These are phyloP conservation scores for Penicillium sp. DNA, from an alignment of 2,329 filamentous ascomycete species.

Conservation along the genomic window DNA sequence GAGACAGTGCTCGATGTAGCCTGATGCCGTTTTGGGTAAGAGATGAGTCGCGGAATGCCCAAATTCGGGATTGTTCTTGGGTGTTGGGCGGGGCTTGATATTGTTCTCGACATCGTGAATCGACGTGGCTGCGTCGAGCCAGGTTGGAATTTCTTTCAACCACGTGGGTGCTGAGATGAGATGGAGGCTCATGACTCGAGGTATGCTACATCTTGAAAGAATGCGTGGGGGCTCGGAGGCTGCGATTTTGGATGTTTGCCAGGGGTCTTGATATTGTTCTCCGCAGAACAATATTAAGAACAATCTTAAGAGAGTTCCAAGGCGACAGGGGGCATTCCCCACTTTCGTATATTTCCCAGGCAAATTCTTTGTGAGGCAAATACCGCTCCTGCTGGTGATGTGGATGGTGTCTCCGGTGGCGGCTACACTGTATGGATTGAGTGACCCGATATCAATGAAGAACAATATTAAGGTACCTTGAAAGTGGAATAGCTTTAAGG, in stretches of 20 bases:
- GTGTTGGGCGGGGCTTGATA: not conserved
- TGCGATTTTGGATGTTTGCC: not conserved
- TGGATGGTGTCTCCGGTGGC: not conserved
- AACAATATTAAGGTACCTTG: slow-evolving; percentile 3
- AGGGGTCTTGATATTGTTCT: slow-evolving; percentile 12
- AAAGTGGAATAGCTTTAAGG: not conserved
- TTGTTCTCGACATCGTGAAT: slow-evolving; percentile 6
- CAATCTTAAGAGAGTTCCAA: slow-evolving; percentile 1
- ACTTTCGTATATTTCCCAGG: not conserved
- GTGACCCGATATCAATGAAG: slow-evolving; percentile 1
- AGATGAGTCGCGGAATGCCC: not conserved
- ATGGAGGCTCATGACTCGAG: not conserved
- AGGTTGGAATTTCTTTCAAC: not conserved
- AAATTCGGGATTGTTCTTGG: not conserved
- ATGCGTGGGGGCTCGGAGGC: not conserved
- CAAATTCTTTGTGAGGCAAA: not conserved
- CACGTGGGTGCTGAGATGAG: not conserved
- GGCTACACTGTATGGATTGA: not conserved
- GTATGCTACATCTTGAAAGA: not conserved
- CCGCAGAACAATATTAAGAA: slow-evolving; percentile 11
- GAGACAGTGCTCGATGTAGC: not conserved
- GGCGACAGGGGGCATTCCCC: not conserved
- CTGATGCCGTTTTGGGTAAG: not conserved
- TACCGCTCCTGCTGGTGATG: not conserved
- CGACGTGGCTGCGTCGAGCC: slow-evolving; percentile 3